Conservation (phyloP, 306 rosid species). For the Cercis canadensis region DNA sequence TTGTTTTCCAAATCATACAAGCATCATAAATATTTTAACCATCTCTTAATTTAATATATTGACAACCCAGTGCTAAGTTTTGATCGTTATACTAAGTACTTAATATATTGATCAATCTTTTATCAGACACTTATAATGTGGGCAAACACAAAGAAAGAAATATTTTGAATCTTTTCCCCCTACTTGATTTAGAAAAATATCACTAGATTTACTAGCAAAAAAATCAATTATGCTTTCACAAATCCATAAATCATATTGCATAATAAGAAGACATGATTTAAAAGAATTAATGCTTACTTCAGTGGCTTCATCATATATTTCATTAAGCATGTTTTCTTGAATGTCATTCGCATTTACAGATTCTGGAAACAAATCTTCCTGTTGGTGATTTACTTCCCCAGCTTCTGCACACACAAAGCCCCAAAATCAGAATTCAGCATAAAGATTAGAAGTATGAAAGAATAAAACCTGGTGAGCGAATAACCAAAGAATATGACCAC, state of each 20-base stretch:
- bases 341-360: conserved; percentile 52
- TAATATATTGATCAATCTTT: background rate
- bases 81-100: background rate
- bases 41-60: background rate
- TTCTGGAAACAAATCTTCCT: conserved; percentile 48
- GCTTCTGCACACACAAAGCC: conserved; percentile 49
- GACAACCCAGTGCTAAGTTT: background rate
- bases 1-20: too few species aligned
- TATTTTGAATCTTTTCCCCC: conserved; percentile 6
- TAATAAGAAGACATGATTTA: too few species aligned
- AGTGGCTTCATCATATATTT: conserved; percentile 56
- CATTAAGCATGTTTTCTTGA: conserved; percentile 66
- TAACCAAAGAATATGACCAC: background rate
- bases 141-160: background rate
- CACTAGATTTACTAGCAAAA: too few species aligned
- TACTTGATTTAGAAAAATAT: conserved; percentile 4
- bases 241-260: too few species aligned
- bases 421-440: conserved; percentile 9
- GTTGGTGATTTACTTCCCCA: conserved; percentile 48
- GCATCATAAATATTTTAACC: background rate
- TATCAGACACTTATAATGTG: background rate
- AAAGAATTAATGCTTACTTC: conserved; percentile 57
- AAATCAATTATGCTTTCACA: too few species aligned
- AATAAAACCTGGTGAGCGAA: background rate
- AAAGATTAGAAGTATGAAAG: conserved; percentile 9